Conservation (phyloP, 306 rosid species). For the Parietaria judaica region DNA sequence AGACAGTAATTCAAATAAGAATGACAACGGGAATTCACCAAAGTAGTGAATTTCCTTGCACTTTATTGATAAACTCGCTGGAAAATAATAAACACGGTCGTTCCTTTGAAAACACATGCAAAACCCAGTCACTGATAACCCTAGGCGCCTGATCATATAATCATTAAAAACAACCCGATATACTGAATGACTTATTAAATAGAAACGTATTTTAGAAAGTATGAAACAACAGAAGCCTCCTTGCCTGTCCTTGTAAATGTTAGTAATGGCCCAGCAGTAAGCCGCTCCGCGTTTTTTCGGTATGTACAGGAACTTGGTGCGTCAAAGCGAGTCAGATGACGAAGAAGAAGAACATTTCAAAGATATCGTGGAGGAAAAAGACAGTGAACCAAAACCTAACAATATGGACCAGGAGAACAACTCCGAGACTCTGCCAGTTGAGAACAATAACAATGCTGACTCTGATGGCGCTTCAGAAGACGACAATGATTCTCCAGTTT, state of each 20-base stretch:
- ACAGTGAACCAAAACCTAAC: constrained; percentile 31
- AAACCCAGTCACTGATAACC: no score
- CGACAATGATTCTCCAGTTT: constrained; percentile 42
- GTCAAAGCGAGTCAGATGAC: constrained; percentile 67
- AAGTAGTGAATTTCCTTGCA: no score
- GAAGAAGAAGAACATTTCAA: constrained; percentile 92
- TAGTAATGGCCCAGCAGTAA: neutral
- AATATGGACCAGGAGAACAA: constrained; percentile 24
- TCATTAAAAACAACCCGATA: no score
- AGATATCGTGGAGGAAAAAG: constrained; percentile 66
- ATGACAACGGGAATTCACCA: no score
- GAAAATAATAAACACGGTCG: no score
- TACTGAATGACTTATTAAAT: no score
- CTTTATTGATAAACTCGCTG: no score
- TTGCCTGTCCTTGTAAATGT: neutral
- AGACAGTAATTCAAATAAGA: no score
- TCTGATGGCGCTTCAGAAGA: constrained; percentile 52
- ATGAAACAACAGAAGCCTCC: neutral
- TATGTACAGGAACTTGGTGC: constrained; percentile 56
- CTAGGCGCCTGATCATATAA: no score
- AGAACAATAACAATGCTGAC: constrained; percentile 23
- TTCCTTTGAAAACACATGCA: no score
- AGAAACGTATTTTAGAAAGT: neutral
- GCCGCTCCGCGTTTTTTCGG: neutral
- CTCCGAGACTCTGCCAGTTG: constrained; percentile 5